Conservation (phyloP, 2,329 filamentous ascomycete genomes). For the Rhynchosporium agropyri region DNA sequence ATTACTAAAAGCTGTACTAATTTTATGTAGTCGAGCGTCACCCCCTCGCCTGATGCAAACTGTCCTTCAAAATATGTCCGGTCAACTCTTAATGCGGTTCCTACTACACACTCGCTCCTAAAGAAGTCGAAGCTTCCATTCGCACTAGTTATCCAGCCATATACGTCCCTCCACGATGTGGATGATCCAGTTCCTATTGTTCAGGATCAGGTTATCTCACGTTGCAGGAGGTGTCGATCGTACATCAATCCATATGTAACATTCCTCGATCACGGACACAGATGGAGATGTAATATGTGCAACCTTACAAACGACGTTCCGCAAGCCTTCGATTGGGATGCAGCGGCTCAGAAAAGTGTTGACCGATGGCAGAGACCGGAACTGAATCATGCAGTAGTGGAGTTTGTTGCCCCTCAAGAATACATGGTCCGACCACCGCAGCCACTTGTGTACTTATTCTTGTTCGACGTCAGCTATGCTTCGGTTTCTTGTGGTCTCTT, state of each 20-base stretch:
- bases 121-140: conserved; percentile 98
- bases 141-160: conserved; percentile 94
- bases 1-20: conserved; percentile 44
- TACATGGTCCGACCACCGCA: conserved; percentile 99
- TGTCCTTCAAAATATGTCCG: conserved; percentile 92
- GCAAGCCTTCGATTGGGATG: conserved; percentile 99
- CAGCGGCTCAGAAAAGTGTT: conserved; percentile 83
- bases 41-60: conserved; percentile 87
- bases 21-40: conserved; percentile 73
- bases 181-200: conserved; percentile 91
- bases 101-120: conserved; percentile 86
- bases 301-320: conserved; percentile 98
- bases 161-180: conserved; percentile 86
- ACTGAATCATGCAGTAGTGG: conserved; percentile 93
- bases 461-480: conserved; percentile 91
- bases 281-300: conserved; percentile 99
- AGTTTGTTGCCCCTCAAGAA: conserved; percentile 97
- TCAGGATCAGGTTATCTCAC: conserved; percentile 94
- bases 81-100: conserved; percentile 91
- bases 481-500: conserved; percentile 88
- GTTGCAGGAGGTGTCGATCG: conserved; percentile 91
- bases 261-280: conserved; percentile 94
- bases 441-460: conserved; percentile 91
- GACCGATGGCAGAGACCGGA: conserved; percentile 92
- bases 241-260: conserved; percentile 98